These are phyloP conservation scores for Picocystis salinarum DNA, from an alignment of 139 green algal species.

Conservation along the genomic window DNA sequence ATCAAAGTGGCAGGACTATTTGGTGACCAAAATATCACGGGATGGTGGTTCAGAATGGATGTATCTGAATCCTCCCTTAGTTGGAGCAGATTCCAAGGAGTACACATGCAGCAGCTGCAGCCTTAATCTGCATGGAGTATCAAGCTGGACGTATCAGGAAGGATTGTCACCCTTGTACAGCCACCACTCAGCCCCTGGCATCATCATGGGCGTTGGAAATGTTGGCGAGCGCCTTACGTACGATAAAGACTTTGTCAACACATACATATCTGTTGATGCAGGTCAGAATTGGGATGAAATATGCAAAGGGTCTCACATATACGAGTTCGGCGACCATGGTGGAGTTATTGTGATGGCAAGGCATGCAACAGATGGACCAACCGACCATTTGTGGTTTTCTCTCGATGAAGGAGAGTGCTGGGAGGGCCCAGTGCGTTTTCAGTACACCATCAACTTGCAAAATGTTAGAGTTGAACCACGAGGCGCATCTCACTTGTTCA, in stretches of 20 bases:
- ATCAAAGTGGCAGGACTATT: too few relatives aligned
- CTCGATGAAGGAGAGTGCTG: conserved; percentile 70
- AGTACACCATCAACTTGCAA: conserved; percentile 46
- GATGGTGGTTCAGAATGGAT: conserved; percentile 13
- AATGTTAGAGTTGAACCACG: conserved; percentile 59
- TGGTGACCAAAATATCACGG: too few relatives aligned
- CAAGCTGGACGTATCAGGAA: conserved; percentile 27
- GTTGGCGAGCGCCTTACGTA: conserved; percentile 36
- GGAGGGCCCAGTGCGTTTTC: conserved; percentile 39
- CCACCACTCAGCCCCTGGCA: conserved; percentile 52
- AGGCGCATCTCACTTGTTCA: conserved; percentile 34
- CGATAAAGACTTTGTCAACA: conserved; percentile 23
- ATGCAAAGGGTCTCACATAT: conserved; percentile 48
- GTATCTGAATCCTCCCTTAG: conserved; percentile 3
- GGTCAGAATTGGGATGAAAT: conserved; percentile 77
- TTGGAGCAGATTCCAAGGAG: conserved; percentile 10
- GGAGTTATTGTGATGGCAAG: conserved; percentile 64
- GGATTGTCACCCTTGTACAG: conserved; percentile 61
- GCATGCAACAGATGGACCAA: conserved; percentile 28
- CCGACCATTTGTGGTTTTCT: conserved; percentile 39
- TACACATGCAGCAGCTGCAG: conserved; percentile 30
- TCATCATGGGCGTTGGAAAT: conserved; percentile 78
- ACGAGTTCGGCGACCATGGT: conserved; percentile 80
- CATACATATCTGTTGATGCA: conserved; percentile 57
- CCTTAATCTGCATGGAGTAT: conserved; percentile 56